phyloP scores from a whole-genome alignment of 2,329 filamentous ascomycete genomes.

The Colletotrichum tropicale region DNA sequence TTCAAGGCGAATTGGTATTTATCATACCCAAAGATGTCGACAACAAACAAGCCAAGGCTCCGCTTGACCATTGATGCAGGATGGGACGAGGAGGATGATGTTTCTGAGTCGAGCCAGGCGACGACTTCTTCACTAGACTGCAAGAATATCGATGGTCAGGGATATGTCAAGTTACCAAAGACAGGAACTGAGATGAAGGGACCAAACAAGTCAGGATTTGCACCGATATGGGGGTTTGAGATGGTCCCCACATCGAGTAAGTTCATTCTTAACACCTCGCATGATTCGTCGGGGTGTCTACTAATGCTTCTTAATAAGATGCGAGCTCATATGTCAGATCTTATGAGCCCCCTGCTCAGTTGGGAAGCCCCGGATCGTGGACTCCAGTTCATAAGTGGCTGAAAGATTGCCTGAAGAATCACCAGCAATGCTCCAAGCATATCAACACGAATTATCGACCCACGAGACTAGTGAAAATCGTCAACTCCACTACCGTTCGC shows the following conservation, averaged over 20 bases:
- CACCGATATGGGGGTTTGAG: background rate
- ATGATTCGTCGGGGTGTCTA: accelerated
- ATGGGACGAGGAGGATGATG: background rate
- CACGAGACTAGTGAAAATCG: background rate
- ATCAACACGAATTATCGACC: background rate
- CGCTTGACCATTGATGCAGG: background rate
- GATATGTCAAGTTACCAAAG: background rate
- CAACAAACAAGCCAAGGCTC: background rate
- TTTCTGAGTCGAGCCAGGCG: background rate
- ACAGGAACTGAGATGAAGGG: background rate
- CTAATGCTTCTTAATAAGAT: background rate
- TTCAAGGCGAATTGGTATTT: background rate
- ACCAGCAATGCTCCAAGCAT: background rate
- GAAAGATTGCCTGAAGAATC: background rate
- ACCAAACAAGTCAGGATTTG: background rate
- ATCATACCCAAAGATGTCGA: background rate
- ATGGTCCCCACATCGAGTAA: background rate
- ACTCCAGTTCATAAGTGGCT: background rate
- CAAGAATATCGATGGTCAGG: background rate
- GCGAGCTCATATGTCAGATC: background rate
- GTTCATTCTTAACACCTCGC: background rate
- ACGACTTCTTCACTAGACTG: background rate
- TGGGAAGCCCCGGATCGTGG: background rate
- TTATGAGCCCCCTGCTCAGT: background rate
- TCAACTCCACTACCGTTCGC: background rate